Conservation (phyloP, 2,329 filamentous ascomycete species). For the Monilinia fructigena region DNA sequence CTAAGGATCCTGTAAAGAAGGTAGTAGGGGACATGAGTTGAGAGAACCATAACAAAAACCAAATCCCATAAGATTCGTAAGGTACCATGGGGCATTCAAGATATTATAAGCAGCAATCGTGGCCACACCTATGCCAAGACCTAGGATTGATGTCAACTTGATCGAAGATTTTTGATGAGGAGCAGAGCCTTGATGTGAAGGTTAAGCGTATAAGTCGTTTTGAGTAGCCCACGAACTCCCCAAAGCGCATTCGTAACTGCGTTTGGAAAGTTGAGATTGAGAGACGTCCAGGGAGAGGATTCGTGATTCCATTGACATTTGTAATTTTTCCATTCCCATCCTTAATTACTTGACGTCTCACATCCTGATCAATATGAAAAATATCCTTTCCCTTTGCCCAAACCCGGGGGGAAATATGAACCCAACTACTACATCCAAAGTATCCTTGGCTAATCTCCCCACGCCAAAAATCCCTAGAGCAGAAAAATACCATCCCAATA, state of each 20-base stretch:
- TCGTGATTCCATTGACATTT: constrained; percentile 28
- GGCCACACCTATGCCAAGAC: constrained; percentile 34
- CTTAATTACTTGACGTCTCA: constrained; percentile 34
- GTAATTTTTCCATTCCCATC: constrained; percentile 11
- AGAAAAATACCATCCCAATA: constrained; percentile 82
- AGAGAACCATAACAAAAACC: constrained; percentile 78
- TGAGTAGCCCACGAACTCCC: constrained; percentile 52
- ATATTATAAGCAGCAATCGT: constrained; percentile 37
- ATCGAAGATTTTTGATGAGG: constrained; percentile 28
- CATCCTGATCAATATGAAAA: constrained; percentile 48
- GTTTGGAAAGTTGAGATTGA: constrained; percentile 40
- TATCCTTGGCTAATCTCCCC: constrained; percentile 70
- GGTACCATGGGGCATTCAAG: constrained; percentile 39
- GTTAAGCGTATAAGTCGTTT: constrained; percentile 50
- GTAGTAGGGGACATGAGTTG: constrained; percentile 86
- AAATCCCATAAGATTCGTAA: constrained; percentile 85
- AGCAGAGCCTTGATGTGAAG: constrained; percentile 35
- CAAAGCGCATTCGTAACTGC: constrained; percentile 44
- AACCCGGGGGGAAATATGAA: constrained; percentile 69
- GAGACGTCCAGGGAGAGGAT: constrained; percentile 45
- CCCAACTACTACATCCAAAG: constrained; percentile 60
- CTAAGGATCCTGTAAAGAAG: constrained; percentile 75
- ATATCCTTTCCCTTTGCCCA: constrained; percentile 55
- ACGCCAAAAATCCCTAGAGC: constrained; percentile 76
- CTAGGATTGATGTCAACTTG: constrained; percentile 35